Percentiles rank a stretch among this genome's conserved stretches.
phyloP scores from a whole-genome alignment of 1,284 basidiomycete genomes.

The Rhodotorula mucilaginosa region DNA sequence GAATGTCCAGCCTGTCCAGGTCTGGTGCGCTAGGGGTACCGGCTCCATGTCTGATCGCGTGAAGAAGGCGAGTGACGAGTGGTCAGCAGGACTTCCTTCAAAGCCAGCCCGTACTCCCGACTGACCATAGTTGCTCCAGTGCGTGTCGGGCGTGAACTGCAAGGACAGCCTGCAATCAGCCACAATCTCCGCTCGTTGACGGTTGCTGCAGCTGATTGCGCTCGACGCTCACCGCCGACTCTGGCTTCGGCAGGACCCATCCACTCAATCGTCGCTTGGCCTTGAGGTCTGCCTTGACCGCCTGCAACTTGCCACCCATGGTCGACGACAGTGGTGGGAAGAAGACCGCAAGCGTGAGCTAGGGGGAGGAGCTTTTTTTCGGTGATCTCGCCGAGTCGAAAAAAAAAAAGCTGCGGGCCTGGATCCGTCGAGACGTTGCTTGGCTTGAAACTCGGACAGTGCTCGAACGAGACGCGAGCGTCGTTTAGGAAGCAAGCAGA shows the following conservation, averaged over 20 bases:
- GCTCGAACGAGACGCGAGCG: too few relatives aligned
- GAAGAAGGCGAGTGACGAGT: not conserved
- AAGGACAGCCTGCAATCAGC: not conserved
- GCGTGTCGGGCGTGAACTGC: slow-evolving; percentile 23
- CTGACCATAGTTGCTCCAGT: slow-evolving; percentile 23
- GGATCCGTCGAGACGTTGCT: too few relatives aligned
- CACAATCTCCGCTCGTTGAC: too few relatives aligned
- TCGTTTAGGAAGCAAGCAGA: too few relatives aligned
- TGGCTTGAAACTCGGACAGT: too few relatives aligned
- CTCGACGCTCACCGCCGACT: slow-evolving; percentile 6
- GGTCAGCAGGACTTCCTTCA: not conserved
- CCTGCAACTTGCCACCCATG: slow-evolving; percentile 9
- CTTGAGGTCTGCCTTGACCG: slow-evolving; percentile 15
- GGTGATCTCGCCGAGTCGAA: too few relatives aligned
- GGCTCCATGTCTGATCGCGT: slow-evolving; percentile 14
- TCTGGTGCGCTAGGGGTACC: slow-evolving; percentile 6
- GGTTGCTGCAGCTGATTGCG: too few relatives aligned
- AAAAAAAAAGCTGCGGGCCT: too few relatives aligned
- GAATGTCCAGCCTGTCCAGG: slow-evolving; percentile 59
- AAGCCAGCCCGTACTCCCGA: not conserved
- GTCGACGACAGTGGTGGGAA: not conserved
- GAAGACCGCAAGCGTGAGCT: not conserved
- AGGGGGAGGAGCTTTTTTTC: too few relatives aligned
- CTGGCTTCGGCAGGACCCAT: slow-evolving; percentile 21
- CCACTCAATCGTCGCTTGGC: not conserved